A percentile compares a stretch with the other conserved stretches of the same genome.
Evolutionary conservation across 148 eudicot species (phyloP).

Genomic region (Pharnaceum exiguum): DNA sequence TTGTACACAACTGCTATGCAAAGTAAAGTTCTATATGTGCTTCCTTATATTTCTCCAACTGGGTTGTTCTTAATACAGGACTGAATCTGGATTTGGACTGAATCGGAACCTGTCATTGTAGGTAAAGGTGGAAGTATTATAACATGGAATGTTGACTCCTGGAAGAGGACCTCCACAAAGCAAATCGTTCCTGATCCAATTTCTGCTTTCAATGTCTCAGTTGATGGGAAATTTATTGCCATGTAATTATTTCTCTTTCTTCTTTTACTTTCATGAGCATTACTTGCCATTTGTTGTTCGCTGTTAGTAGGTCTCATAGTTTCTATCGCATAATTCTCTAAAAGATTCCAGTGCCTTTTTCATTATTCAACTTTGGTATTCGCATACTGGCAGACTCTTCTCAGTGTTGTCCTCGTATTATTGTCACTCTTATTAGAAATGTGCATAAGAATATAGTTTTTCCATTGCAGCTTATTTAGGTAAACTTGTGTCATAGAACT

Average conservation of each 20-base stretch:
- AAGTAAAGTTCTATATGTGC: conserved; percentile 33
- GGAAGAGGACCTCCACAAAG: conserved; percentile 70
- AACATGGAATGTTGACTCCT: conserved; percentile 59
- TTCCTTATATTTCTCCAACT: neutral
- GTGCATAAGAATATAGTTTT: too few species aligned
- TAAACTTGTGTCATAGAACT: too few species aligned
- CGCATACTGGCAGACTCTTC: too few species aligned
- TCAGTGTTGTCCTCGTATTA: too few species aligned
- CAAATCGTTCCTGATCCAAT: conserved; percentile 56
- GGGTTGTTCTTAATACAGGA: neutral
- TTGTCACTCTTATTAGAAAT: too few species aligned
- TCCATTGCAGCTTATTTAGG: too few species aligned
- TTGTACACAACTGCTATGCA: conserved; percentile 55
- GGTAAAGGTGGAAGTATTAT: conserved; percentile 73
- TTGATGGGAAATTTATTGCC: conserved; percentile 79
- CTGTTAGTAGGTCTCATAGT: too few species aligned
- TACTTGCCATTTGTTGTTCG: too few species aligned
- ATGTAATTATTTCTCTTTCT: conserved; percentile 41
- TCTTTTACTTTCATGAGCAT: too few species aligned
- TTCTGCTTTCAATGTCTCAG: conserved; percentile 73
- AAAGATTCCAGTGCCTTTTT: too few species aligned
- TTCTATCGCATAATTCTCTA: too few species aligned
- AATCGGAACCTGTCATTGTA: conserved; percentile 23
- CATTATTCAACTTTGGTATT: too few species aligned
- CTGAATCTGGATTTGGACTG: conserved; percentile 6